Evolutionary conservation across 2,329 filamentous ascomycete genomes (phyloP).

Genomic region (Laburnicola sp.): DNA sequence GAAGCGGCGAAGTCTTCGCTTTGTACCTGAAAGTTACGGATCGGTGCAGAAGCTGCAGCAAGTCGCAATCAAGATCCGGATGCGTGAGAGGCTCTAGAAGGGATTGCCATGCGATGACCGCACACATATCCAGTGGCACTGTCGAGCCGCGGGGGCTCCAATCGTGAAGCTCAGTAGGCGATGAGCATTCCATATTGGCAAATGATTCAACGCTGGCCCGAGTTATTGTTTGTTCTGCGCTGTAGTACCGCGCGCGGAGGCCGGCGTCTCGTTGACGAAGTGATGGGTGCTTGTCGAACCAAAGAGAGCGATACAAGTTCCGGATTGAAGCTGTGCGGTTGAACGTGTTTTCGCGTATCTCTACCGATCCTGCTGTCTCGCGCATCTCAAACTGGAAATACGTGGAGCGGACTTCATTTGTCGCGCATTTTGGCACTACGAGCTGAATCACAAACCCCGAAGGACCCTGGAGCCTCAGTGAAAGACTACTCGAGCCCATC

Average conservation of each 20-base stretch:
- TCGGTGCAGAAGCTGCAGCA: slow-evolving; percentile 7
- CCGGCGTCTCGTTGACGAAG: no score
- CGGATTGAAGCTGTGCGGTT: no score
- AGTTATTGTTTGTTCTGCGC: no score
- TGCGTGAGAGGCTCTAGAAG: slow-evolving; percentile 10
- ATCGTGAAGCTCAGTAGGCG: slow-evolving; percentile 7
- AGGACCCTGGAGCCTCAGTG: slow-evolving; percentile 1
- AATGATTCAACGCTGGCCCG: no score
- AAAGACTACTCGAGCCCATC: no score
- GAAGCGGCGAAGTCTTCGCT: slow-evolving; percentile 6
- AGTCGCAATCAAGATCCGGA: slow-evolving; percentile 9
- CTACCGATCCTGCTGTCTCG: not conserved
- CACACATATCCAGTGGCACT: slow-evolving; percentile 8
- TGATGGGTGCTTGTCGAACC: no score
- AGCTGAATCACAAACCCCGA: slow-evolving; percentile 8
- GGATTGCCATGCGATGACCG: slow-evolving; percentile 8
- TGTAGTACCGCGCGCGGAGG: no score
- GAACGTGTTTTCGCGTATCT: no score
- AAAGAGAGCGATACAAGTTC: no score
- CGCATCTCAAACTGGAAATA: slow-evolving; percentile 10
- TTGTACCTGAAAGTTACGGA: slow-evolving; percentile 8
- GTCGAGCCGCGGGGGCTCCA: slow-evolving; percentile 6
- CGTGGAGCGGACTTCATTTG: slow-evolving; percentile 7
- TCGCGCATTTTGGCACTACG: slow-evolving; percentile 9
- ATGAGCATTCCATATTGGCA: not conserved